Conservation (phyloP, 805 yeast genomes). For the Phaffomyces antillensis region DNA sequence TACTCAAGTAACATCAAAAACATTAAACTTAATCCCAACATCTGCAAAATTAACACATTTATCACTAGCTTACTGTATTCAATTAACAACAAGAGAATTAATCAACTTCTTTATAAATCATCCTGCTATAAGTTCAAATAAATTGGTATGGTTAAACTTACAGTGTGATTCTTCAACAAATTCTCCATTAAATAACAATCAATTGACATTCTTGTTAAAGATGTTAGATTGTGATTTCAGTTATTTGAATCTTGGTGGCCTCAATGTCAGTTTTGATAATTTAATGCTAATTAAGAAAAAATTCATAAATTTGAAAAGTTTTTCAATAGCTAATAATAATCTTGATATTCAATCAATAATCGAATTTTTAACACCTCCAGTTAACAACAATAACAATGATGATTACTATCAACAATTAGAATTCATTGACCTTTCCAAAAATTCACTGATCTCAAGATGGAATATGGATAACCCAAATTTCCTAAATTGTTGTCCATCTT, state of each 20-base stretch:
- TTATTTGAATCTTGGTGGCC: conserved; percentile 57
- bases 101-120: conserved; percentile 64
- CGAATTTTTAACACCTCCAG: conserved; percentile 27
- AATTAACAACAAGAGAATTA: conserved; percentile 64
- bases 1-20: conserved; percentile 65
- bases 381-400: conserved; percentile 1
- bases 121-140: conserved; percentile 46
- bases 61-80: conserved; percentile 58
- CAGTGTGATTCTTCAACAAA: conserved; percentile 60
- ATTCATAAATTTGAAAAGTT: conserved; percentile 30
- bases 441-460: conserved; percentile 53
- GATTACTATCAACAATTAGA: conserved; percentile 31
- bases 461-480: conserved; percentile 42
- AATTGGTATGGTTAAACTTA: conserved; percentile 59
- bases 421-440: conserved; percentile 62
- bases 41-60: conserved; percentile 64
- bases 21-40: conserved; percentile 46
- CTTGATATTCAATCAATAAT: conserved; percentile 27
- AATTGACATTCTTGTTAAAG: conserved; percentile 37
- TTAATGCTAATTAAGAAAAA: conserved; percentile 33
- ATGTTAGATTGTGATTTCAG: conserved; percentile 33
- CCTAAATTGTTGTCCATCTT: conserved; percentile 37
- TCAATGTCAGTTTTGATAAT: conserved; percentile 40
- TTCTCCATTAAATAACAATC: conserved; percentile 48
- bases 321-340: conserved; percentile 29